Evolutionary conservation across 2,329 filamentous ascomycete genomes (phyloP).

Genomic region (Colletotrichum sp.): DNA sequence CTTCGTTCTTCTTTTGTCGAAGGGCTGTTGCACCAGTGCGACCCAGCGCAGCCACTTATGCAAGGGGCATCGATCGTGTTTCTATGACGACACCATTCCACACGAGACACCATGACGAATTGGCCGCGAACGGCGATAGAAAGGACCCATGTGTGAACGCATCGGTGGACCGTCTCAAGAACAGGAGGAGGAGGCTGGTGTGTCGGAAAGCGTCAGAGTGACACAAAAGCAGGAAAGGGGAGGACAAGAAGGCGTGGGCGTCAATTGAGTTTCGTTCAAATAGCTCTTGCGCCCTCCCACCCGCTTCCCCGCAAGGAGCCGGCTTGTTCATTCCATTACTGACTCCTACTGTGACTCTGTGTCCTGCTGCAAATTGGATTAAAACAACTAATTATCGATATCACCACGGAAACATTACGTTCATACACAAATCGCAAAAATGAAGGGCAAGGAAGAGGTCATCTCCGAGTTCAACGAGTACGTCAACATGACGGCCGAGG

Average conservation of each 20-base stretch:
- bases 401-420: neutral
- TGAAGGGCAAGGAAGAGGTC: constrained; percentile 33
- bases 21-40: neutral
- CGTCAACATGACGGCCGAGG: constrained; percentile 68
- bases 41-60: constrained; percentile 21
- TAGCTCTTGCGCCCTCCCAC: neutral
- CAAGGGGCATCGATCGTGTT: constrained; percentile 12
- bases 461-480: constrained; percentile 67
- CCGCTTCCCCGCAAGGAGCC: neutral
- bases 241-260: neutral
- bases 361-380: neutral
- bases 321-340: neutral
- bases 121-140: neutral
- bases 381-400: neutral
- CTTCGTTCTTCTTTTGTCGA: neutral
- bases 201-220: neutral
- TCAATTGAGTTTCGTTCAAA: constrained; percentile 19
- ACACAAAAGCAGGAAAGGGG: neutral
- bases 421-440: neutral
- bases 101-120: constrained; percentile 21
- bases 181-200: neutral
- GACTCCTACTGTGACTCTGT: neutral
- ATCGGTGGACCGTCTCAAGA: neutral
- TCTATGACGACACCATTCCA: constrained; percentile 25
- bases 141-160: neutral